Conservation (phyloP, 2,329 filamentous ascomycete species). For the Annulohypoxylon truncatum region DNA sequence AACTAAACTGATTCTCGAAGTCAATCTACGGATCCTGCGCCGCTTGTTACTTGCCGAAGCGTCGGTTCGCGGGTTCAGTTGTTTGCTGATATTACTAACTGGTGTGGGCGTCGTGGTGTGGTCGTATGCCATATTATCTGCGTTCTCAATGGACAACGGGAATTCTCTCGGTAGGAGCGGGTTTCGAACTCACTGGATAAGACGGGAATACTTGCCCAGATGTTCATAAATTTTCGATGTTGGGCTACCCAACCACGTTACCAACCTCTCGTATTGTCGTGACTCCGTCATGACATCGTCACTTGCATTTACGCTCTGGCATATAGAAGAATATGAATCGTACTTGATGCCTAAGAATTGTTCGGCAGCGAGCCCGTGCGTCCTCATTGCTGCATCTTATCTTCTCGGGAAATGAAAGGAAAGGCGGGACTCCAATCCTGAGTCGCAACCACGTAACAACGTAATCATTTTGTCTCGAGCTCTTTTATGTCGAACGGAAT, state of each 20-base stretch:
- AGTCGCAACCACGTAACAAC: slow-evolving; percentile 7
- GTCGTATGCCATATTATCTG: slow-evolving; percentile 9
- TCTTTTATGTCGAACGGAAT: slow-evolving; percentile 18
- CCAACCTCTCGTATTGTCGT: slow-evolving; percentile 14
- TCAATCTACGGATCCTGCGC: slow-evolving; percentile 19
- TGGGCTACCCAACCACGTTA: slow-evolving; percentile 2
- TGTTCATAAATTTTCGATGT: slow-evolving; percentile 1
- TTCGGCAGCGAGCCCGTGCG: slow-evolving; percentile 18
- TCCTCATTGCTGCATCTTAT: slow-evolving; percentile 25
- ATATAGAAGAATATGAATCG: slow-evolving; percentile 9
- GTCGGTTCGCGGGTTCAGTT: slow-evolving; percentile 10
- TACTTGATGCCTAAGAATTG: not conserved
- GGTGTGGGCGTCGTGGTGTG: slow-evolving; percentile 11
- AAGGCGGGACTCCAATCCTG: slow-evolving; percentile 11
- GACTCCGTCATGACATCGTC: slow-evolving; percentile 30
- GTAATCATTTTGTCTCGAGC: slow-evolving; percentile 3
- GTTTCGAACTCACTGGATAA: not conserved
- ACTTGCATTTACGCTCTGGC: slow-evolving; percentile 18
- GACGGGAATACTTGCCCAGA: slow-evolving; percentile 2
- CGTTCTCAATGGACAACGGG: slow-evolving; percentile 2
- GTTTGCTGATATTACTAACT: slow-evolving; percentile 20
- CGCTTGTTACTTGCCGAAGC: slow-evolving; percentile 20
- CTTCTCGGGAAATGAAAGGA: slow-evolving; percentile 16
- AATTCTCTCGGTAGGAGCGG: slow-evolving; percentile 11
- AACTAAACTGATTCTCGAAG: slow-evolving; percentile 10